phyloP scores from a whole-genome alignment of 148 eudicot genomes.

The Camellia lanceoleosa region DNA sequence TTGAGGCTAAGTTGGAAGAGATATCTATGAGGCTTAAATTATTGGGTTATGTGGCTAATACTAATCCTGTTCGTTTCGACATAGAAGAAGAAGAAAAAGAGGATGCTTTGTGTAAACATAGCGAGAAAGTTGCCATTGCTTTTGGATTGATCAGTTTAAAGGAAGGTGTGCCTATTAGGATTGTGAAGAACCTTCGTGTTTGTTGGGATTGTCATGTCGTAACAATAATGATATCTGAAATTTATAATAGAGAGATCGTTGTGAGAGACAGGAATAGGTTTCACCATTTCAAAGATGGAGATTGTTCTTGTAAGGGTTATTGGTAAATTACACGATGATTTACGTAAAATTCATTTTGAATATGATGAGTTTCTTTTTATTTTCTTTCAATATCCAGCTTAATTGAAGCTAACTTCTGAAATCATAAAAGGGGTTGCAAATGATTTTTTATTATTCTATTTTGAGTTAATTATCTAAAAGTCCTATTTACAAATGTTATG shows the following conservation, averaged over 20 bases:
- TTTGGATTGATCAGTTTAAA: slow-evolving; percentile 15
- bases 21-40: slow-evolving; percentile 10
- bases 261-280: slow-evolving; percentile 16
- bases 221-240: slow-evolving; percentile 7
- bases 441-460: no score
- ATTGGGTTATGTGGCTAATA: slow-evolving; percentile 11
- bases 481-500: no score
- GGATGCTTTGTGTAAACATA: slow-evolving; percentile 17
- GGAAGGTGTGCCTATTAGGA: slow-evolving; percentile 17
- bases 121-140: slow-evolving; percentile 17
- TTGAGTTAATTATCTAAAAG: no score
- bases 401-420: no score
- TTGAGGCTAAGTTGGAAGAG: slow-evolving; percentile 18
- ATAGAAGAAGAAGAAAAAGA: slow-evolving; percentile 18
- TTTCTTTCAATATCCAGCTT: no score
- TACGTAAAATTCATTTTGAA: no score
- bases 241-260: slow-evolving; percentile 11
- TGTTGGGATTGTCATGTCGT: slow-evolving; percentile 20
- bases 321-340: neutral
- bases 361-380: no score
- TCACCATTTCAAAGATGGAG: slow-evolving; percentile 14
- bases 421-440: no score
- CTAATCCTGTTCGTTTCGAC: slow-evolving; percentile 12
- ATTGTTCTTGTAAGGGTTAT: slow-evolving; percentile 13
- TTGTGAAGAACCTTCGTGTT: slow-evolving; percentile 18